A percentile compares a stretch with the other conserved stretches of the same genome.
These are phyloP conservation scores for Aspergillus transmontanensis DNA, from an alignment of 2,329 filamentous ascomycete species.

Conservation along the genomic window DNA sequence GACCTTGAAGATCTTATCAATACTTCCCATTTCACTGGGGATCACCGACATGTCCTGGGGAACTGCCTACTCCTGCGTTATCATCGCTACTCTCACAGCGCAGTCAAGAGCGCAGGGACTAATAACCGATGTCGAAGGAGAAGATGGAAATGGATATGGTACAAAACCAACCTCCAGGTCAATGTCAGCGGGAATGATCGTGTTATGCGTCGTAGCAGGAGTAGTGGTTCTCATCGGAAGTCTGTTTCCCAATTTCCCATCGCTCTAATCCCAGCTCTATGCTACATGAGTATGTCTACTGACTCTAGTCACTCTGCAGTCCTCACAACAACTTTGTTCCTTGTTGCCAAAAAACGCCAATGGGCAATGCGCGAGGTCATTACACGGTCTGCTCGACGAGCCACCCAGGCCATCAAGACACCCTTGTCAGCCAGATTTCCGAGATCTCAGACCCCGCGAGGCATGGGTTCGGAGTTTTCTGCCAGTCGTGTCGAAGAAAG, in stretches of 20 bases:
- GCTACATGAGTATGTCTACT: neutral
- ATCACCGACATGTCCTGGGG: conserved; percentile 6
- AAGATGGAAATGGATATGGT: conserved; percentile 15
- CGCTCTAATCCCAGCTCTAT: neutral
- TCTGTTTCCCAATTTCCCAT: conserved; percentile 7
- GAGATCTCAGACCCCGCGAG: conserved; percentile 2
- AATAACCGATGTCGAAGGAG: conserved; percentile 15
- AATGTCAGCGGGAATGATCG: conserved; percentile 22
- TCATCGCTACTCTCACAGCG: conserved; percentile 10
- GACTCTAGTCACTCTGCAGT: conserved; percentile 11
- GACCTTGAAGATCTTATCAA: neutral
- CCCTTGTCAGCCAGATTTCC: conserved; percentile 21
- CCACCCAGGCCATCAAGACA: conserved; percentile 19
- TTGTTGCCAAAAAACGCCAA: conserved; percentile 23
- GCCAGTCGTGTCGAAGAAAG: conserved; percentile 1
- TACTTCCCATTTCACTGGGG: neutral
- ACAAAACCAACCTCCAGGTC: conserved; percentile 11
- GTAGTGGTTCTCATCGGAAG: conserved; percentile 24
- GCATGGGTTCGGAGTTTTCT: neutral
- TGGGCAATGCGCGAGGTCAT: conserved; percentile 23
- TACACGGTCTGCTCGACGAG: conserved; percentile 17
- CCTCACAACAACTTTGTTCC: conserved; percentile 20
- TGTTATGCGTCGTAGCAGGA: conserved; percentile 22
- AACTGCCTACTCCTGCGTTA: conserved; percentile 1
- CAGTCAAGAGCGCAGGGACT: conserved; percentile 15